A percentile compares a stretch with the other conserved stretches of the same genome.
phyloP scores from a whole-genome alignment of 148 eudicot genomes.

The Mesembryanthemum crystallinum region DNA sequence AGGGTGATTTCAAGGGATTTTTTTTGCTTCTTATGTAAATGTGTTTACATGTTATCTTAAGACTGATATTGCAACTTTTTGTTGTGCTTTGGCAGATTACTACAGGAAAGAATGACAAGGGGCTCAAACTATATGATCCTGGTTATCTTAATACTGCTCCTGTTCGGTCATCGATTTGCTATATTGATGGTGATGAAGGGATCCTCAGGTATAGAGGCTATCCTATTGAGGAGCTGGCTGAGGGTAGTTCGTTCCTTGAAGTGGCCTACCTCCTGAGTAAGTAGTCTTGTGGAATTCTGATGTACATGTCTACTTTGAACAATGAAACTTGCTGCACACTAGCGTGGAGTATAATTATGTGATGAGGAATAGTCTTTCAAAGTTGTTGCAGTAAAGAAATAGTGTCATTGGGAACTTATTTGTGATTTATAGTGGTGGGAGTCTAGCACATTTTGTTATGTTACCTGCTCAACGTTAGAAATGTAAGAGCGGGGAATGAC shows the following conservation, averaged over 20 bases:
- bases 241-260: slow-evolving; percentile 86
- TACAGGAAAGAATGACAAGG: slow-evolving; percentile 88
- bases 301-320: slow-evolving; percentile 6
- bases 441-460: neutral
- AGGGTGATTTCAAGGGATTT: neutral
- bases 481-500: no score
- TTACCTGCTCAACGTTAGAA: neutral
- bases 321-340: neutral
- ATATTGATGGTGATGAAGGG: slow-evolving; percentile 98
- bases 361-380: neutral
- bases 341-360: neutral
- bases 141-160: slow-evolving; percentile 99
- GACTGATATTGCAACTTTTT: neutral
- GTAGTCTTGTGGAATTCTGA: slow-evolving; percentile 22
- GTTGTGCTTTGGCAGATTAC: slow-evolving; percentile 52
- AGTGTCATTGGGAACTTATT: neutral
- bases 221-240: slow-evolving; percentile 95
- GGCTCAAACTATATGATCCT: slow-evolving; percentile 91
- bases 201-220: slow-evolving; percentile 93
- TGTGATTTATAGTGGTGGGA: neutral
- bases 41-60: neutral
- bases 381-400: neutral
- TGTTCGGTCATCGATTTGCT: slow-evolving; percentile 87
- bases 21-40: neutral
- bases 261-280: slow-evolving; percentile 91